phyloP scores from a whole-genome alignment of 495 filamentous ascomycete genomes.

The Aspergillus leporis region DNA sequence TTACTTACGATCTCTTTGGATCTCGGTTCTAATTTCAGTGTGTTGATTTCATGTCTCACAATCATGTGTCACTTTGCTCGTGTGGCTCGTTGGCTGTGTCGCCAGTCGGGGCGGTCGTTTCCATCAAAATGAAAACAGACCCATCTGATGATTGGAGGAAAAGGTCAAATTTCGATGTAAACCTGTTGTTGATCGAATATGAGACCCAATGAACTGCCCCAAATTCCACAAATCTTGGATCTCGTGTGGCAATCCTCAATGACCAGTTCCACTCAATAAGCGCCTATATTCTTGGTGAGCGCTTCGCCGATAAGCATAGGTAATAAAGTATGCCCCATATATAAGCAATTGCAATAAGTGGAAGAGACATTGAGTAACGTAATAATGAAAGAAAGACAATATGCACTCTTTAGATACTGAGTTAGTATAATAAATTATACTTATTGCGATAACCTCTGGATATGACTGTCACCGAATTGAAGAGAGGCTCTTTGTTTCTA shows the following conservation, averaged over 20 bases:
- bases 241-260: slow-evolving; percentile 19
- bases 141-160: slow-evolving; percentile 27
- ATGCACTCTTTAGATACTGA: not conserved
- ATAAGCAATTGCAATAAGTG: slow-evolving; percentile 4
- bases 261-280: slow-evolving; percentile 39
- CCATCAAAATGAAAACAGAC: slow-evolving; percentile 29
- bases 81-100: slow-evolving; percentile 27
- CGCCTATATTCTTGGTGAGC: slow-evolving; percentile 33
- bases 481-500: not conserved
- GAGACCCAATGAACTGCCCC: slow-evolving; percentile 31
- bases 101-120: slow-evolving; percentile 37
- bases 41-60: slow-evolving; percentile 38
- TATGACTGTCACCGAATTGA: not conserved
- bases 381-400: not conserved
- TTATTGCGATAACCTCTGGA: not conserved
- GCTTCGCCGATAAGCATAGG: slow-evolving; percentile 20
- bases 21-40: slow-evolving; percentile 18
- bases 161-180: slow-evolving; percentile 17
- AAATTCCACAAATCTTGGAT: slow-evolving; percentile 15
- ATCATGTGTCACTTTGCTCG: slow-evolving; percentile 18
- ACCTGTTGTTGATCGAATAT: slow-evolving; percentile 23
- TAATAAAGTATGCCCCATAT: slow-evolving; percentile 1
- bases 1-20: slow-evolving; percentile 12
- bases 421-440: not conserved
- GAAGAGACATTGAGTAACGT: slow-evolving; percentile 1